These are phyloP conservation scores for Claviceps purpurea DNA, from an alignment of 2,329 filamentous ascomycete genomes.

Conservation along the genomic window DNA sequence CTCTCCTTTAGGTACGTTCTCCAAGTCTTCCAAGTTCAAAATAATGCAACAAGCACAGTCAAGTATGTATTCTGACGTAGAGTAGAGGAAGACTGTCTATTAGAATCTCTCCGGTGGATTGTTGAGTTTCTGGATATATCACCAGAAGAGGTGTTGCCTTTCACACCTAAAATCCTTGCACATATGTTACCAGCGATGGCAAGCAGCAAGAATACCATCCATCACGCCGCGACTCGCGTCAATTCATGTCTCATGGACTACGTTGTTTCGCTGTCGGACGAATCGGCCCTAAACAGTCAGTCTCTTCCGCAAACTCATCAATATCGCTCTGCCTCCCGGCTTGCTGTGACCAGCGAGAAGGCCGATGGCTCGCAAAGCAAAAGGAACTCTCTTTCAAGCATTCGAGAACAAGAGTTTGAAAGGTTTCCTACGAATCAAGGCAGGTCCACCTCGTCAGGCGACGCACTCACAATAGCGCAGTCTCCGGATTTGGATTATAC, in stretches of 20 bases:
- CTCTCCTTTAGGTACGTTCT: constrained; percentile 53
- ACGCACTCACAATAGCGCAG: constrained; percentile 26
- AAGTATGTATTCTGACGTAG: constrained; percentile 3
- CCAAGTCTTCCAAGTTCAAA: neutral
- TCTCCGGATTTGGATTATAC: constrained; percentile 82
- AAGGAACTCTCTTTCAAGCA: constrained; percentile 38
- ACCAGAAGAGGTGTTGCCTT: constrained; percentile 88
- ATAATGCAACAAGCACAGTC: neutral
- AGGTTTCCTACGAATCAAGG: constrained; percentile 38
- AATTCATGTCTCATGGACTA: constrained; percentile 89
- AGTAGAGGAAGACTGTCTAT: constrained; percentile 75
- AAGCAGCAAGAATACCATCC: constrained; percentile 77
- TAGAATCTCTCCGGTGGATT: constrained; percentile 89
- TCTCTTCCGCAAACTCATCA: constrained; percentile 15
- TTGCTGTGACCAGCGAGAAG: constrained; percentile 30
- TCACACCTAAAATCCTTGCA: constrained; percentile 82
- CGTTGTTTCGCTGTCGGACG: constrained; percentile 79
- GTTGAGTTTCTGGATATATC: constrained; percentile 95
- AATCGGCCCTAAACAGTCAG: constrained; percentile 26
- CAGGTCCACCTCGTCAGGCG: constrained; percentile 32
- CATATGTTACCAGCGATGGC: constrained; percentile 91
- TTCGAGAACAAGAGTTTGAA: constrained; percentile 37
- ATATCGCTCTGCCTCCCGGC: constrained; percentile 23
- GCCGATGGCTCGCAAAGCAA: constrained; percentile 34
- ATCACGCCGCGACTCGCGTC: constrained; percentile 75